These are phyloP conservation scores for Talaromyces liani DNA, from an alignment of 495 filamentous ascomycete genomes.

Conservation along the genomic window DNA sequence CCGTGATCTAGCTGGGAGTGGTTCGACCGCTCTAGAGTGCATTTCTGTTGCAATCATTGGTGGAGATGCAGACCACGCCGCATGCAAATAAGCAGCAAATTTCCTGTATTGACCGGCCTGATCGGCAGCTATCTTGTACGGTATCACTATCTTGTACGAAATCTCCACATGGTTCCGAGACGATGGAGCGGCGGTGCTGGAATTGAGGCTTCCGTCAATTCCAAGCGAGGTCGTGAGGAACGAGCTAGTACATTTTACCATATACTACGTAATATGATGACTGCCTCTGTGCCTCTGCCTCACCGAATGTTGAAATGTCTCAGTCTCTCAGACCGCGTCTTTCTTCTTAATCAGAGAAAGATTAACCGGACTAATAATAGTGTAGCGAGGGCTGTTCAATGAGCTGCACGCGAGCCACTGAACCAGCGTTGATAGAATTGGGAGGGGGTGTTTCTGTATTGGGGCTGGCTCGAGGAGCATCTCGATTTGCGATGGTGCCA, in stretches of 20 bases:
- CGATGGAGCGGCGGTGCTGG: background rate
- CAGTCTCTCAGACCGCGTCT: background rate
- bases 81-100: background rate
- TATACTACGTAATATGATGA: background rate
- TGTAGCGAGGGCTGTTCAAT: background rate
- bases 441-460: background rate
- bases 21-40: background rate
- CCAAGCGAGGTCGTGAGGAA: background rate
- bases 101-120: slow-evolving; percentile 2
- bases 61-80: background rate
- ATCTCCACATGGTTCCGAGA: slow-evolving; percentile 1
- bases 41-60: background rate
- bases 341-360: background rate
- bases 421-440: background rate
- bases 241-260: background rate
- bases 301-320: background rate
- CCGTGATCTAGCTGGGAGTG: background rate
- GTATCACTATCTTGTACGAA: background rate
- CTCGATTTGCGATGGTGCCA: background rate
- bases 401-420: background rate
- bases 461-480: background rate
- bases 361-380: background rate
- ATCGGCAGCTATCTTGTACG: background rate
- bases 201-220: background rate
- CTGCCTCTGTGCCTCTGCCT: background rate